Base-by-base conservation (phyloP, 1,284 basidiomycete genomes). In the Trichosporon faecale region DNA sequence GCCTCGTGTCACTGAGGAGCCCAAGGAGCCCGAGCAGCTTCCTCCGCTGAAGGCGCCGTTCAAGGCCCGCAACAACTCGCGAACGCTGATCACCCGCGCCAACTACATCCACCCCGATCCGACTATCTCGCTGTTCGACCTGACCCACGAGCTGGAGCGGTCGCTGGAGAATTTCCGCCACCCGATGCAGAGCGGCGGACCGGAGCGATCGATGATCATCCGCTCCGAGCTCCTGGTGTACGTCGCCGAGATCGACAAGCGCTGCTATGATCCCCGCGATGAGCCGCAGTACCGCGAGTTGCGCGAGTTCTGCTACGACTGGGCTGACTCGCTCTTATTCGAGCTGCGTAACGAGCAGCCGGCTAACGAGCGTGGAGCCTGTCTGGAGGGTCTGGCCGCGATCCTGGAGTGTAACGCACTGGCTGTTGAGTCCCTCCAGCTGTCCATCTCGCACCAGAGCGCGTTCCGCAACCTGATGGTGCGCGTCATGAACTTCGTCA, bases 331-430 rank as follows among this genome's bases (percentile, higher is more conserved):
- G 31, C 71, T 85, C 37, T 66, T 85, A 23, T 78, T 79, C 52
- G 83, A 83, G 72, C 74, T 85, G 57, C 73, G 77, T 65, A 75
- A 81, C 25, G 84, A 85, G 67, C 83, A 84, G 68, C 76, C 83
- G 9, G 83, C 85, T 0, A 79, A 82, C 66, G 85, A 86, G 71
- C 79, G 86, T 21, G 86, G 85, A 0, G 85, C 84, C 0, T 85
- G 84, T 64, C 75, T 86, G 3, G 86, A 86, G 70, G 84, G 83
- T 4, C 78, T 86, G 2, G 84, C 83, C 0, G 80, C 81, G 0
- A 77, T 86, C 1, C 73, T 85, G 7, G 85, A 86, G 72, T 84
- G 83, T 68, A 78, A 81, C 35, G 80, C 80, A 63, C 75, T 86
- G 4, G 83, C 83, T 0, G 77, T 79, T 16, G 68, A 69, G 0